Conservation (phyloP, 2,329 filamentous ascomycete species). For the Monascus ruber region DNA sequence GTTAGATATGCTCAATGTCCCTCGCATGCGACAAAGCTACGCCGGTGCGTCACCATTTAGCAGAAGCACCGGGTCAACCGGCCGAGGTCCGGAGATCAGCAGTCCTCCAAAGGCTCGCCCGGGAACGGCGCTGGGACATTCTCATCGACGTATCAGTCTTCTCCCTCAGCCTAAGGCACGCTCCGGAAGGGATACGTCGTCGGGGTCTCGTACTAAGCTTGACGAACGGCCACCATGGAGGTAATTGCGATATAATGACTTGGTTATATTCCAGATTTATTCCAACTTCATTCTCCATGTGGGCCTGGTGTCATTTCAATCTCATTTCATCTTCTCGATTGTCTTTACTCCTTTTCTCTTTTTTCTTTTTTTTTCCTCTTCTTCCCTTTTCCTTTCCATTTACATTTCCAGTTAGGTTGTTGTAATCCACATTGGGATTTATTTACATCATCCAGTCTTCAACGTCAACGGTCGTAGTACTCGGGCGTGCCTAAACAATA, state of each 20-base stretch:
- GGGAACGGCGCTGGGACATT: slow-evolving; percentile 29
- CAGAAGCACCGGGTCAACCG: slow-evolving; percentile 9
- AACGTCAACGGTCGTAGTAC: too few species aligned
- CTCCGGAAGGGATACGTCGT: slow-evolving; percentile 18
- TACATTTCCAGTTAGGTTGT: too few species aligned
- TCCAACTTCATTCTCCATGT: slow-evolving; percentile 1
- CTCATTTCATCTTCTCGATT: slow-evolving; percentile 3
- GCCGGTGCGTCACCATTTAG: slow-evolving; percentile 19
- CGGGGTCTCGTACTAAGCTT: slow-evolving; percentile 12
- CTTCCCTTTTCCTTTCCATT: too few species aligned
- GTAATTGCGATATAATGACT: slow-evolving; percentile 5
- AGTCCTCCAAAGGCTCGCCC: slow-evolving; percentile 13
- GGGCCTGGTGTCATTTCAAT: slow-evolving; percentile 10
- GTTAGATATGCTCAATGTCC: slow-evolving; percentile 14
- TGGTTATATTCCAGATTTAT: neutral
- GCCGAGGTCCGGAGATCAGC: neutral
- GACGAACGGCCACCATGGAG: slow-evolving; percentile 28
- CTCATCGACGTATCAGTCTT: slow-evolving; percentile 28
- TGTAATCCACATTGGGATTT: too few species aligned
- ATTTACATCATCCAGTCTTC: too few species aligned
- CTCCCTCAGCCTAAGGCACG: slow-evolving; percentile 26
- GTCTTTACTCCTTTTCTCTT: slow-evolving; percentile 3
- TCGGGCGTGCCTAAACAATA: too few species aligned
- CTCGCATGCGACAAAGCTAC: slow-evolving; percentile 30
- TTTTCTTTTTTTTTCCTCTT: slow-evolving; percentile 4